Conservation (phyloP, 768 basidiomycete species). For the Pisolithus tinctorius region DNA sequence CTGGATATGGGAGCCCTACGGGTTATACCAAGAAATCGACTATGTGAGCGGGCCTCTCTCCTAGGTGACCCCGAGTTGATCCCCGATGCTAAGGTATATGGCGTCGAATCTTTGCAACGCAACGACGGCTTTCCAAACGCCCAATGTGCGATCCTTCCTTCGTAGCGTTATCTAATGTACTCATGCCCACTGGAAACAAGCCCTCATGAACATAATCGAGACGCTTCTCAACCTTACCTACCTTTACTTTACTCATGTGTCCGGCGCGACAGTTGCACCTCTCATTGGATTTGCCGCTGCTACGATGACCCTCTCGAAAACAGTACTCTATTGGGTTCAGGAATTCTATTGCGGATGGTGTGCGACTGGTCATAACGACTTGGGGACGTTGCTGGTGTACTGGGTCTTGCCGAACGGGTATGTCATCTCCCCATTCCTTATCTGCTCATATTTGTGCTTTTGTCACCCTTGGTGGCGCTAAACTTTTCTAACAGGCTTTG, state of each 20-base stretch:
- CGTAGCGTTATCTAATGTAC: neutral
- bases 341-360: conserved; percentile 77
- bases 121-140: conserved; percentile 82
- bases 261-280: conserved; percentile 56
- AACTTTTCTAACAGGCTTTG: conserved; percentile 46
- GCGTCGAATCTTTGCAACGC: conserved; percentile 52
- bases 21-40: conserved; percentile 63
- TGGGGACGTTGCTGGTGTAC: conserved; percentile 42
- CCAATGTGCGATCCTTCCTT: conserved; percentile 50
- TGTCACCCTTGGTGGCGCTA: neutral
- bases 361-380: conserved; percentile 66
- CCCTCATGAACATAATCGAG: conserved; percentile 74
- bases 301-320: conserved; percentile 82
- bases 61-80: neutral
- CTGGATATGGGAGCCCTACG: conserved; percentile 89
- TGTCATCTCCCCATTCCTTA: conserved; percentile 15
- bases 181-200: conserved; percentile 30
- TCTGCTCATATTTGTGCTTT: neutral
- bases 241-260: conserved; percentile 66
- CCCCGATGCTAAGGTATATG: conserved; percentile 52
- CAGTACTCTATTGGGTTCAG: conserved; percentile 72
- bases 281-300: conserved; percentile 68
- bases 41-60: conserved; percentile 27
- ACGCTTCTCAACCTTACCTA: conserved; percentile 68
- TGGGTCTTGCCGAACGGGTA: conserved; percentile 82